A percentile compares a stretch with the other conserved stretches of the same genome.
phyloP scores from a whole-genome alignment of 78 protist species.

The Isochrysis galbana region DNA sequence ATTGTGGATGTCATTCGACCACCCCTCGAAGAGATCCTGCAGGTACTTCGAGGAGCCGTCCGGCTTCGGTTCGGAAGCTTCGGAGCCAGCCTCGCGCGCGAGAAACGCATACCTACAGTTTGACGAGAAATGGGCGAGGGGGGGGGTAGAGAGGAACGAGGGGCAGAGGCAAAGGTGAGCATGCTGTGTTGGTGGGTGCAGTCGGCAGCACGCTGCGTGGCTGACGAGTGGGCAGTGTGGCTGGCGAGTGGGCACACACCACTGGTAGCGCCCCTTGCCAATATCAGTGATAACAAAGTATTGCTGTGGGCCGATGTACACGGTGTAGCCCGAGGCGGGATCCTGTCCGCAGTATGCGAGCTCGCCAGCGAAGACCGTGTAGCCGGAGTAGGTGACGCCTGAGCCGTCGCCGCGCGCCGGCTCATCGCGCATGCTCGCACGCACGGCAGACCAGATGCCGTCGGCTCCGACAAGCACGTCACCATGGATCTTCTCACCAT shows the following conservation, averaged over 20 bases:
- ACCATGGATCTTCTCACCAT: neutral
- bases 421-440: neutral
- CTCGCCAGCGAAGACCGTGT: slow-evolving; percentile 33
- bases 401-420: neutral
- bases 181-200: too few species aligned
- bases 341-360: neutral
- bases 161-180: too few species aligned
- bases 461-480: slow-evolving; percentile 27
- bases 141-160: too few species aligned
- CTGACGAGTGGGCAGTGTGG: too few species aligned
- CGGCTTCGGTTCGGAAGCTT: neutral
- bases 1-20: neutral
- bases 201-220: too few species aligned
- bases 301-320: slow-evolving; percentile 19
- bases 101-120: slow-evolving; percentile 1
- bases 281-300: slow-evolving; percentile 18
- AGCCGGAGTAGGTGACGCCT: neutral
- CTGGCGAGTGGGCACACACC: neutral
- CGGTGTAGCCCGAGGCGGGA: neutral
- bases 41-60: neutral
- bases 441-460: slow-evolving; percentile 3
- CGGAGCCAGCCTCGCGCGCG: neutral
- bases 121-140: too few species aligned
- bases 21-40: neutral
- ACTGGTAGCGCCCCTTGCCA: neutral